These are phyloP conservation scores for Tuber microsphaerosporum DNA, from an alignment of 495 filamentous ascomycete species.

Conservation along the genomic window DNA sequence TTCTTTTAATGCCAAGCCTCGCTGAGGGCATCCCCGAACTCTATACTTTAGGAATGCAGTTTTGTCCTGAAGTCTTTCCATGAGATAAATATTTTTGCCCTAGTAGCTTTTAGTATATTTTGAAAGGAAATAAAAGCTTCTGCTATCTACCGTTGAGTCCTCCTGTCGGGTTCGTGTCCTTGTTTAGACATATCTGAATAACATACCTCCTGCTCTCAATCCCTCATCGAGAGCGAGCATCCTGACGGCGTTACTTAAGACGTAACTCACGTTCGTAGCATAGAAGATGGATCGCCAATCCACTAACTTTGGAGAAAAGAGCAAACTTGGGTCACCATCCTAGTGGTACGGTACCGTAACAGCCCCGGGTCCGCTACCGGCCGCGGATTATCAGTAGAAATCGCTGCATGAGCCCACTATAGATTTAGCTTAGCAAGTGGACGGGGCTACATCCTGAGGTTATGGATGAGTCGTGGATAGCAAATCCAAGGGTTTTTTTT, in stretches of 20 bases:
- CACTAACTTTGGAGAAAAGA: neutral
- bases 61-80: neutral
- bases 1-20: too few relatives aligned
- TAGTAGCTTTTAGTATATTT: neutral
- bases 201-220: neutral
- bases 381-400: too few relatives aligned
- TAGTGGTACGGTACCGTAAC: neutral
- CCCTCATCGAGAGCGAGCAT: neutral
- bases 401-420: too few relatives aligned
- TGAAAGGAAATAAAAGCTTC: neutral
- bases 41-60: too few relatives aligned
- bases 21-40: too few relatives aligned
- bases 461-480: too few relatives aligned
- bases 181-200: neutral
- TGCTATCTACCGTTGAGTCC: neutral
- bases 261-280: neutral
- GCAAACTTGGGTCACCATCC: neutral
- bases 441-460: too few relatives aligned
- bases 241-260: neutral
- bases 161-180: neutral
- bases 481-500: too few relatives aligned
- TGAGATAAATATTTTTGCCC: neutral
- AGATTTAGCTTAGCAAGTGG: too few relatives aligned
- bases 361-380: too few relatives aligned
- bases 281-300: neutral